These are phyloP conservation scores for Gastrolobium bilobum DNA, from an alignment of 306 rosid genomes.

Conservation along the genomic window DNA sequence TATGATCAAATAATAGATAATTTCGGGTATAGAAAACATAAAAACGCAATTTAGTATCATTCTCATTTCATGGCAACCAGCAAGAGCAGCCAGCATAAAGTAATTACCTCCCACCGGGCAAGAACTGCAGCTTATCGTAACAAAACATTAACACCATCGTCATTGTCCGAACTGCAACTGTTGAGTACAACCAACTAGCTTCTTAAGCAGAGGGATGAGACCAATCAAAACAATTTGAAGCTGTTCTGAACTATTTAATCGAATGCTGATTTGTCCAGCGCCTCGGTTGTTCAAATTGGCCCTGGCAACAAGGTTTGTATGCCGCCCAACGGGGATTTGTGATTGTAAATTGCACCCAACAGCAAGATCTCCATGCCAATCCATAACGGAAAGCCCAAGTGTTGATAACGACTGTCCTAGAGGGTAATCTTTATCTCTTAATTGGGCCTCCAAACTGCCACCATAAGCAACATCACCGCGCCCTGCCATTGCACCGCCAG, in stretches of 20 bases:
- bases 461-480: slow-evolving; percentile 94
- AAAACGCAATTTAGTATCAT: slow-evolving; percentile 52
- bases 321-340: slow-evolving; percentile 86
- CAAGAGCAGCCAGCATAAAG: slow-evolving; percentile 46
- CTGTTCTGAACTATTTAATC: slow-evolving; percentile 93
- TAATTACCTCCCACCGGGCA: slow-evolving; percentile 54
- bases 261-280: slow-evolving; percentile 88
- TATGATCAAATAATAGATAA: slow-evolving; percentile 46
- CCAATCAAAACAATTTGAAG: slow-evolving; percentile 84
- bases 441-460: slow-evolving; percentile 95
- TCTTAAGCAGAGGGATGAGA: slow-evolving; percentile 77
- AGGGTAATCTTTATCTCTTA: slow-evolving; percentile 91
- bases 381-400: slow-evolving; percentile 92
- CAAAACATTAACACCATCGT: slow-evolving; percentile 48
- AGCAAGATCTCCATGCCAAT: slow-evolving; percentile 99
- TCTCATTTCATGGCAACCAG: slow-evolving; percentile 57
- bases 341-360: slow-evolving; percentile 92
- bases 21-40: slow-evolving; percentile 45
- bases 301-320: slow-evolving; percentile 81
- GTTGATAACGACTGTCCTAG: slow-evolving; percentile 86
- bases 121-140: slow-evolving; percentile 51
- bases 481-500: slow-evolving; percentile 92
- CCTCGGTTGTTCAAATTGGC: slow-evolving; percentile 92
- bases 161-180: slow-evolving; percentile 73
- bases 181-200: slow-evolving; percentile 64